Conservation (phyloP, 495 filamentous ascomycete species). For the Penicillium angulare region DNA sequence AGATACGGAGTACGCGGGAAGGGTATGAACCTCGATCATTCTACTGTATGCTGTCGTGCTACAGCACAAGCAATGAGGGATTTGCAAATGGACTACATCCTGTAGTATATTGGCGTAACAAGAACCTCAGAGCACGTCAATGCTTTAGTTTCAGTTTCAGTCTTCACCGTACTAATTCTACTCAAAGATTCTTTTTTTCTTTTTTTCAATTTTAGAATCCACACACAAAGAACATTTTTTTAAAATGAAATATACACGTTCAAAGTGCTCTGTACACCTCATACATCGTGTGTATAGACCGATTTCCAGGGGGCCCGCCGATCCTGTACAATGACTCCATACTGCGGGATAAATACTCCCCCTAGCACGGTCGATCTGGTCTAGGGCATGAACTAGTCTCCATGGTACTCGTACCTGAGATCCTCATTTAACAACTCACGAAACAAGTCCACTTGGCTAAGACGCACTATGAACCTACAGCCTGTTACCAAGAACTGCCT, state of each 20-base stretch:
- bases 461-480: background rate
- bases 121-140: constrained; percentile 10
- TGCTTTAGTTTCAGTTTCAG: too few relatives aligned
- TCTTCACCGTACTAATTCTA: background rate
- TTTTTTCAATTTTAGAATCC: background rate
- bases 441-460: constrained; percentile 7
- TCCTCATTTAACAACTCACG: constrained; percentile 19
- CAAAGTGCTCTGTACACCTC: background rate
- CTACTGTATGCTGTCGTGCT: constrained; percentile 7
- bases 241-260: background rate
- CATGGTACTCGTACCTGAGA: constrained; percentile 26
- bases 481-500: background rate
- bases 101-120: background rate
- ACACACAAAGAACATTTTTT: background rate
- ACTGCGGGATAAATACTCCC: constrained; percentile 25
- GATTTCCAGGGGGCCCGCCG: constrained; percentile 7
- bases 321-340: constrained; percentile 24
- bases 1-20: background rate
- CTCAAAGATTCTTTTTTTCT: background rate
- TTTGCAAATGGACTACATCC: background rate
- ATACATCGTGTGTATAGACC: background rate
- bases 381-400: constrained; percentile 9
- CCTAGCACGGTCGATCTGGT: constrained; percentile 15
- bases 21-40: background rate
- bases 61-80: constrained; percentile 7